Evolutionary conservation across 345 rosid genomes (phyloP).

Genomic region (Turritis glabra): DNA sequence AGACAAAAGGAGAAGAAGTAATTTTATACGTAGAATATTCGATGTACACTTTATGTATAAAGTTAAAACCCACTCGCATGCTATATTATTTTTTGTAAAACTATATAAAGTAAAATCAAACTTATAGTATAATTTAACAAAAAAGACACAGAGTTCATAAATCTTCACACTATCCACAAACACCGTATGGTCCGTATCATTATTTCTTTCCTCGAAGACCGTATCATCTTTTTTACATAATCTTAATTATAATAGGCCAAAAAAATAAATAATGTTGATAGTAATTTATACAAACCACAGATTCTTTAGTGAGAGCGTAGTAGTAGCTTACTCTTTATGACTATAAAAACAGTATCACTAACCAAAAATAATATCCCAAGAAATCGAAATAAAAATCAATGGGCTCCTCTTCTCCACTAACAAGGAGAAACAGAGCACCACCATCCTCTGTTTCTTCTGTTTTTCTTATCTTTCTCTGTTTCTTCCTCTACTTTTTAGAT

Average conservation of each 20-base stretch:
- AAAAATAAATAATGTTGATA: neutral
- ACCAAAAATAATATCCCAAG: slow-evolving; percentile 12
- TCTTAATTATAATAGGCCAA: neutral
- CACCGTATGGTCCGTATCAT: slow-evolving; percentile 35
- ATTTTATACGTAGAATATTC: slow-evolving; percentile 23
- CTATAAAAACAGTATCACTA: slow-evolving; percentile 25
- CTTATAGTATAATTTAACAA: neutral
- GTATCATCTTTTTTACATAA: slow-evolving; percentile 23
- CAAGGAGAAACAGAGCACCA: slow-evolving; percentile 34
- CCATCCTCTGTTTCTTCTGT: slow-evolving; percentile 49
- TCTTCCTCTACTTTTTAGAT: neutral
- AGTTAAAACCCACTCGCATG: slow-evolving; percentile 28
- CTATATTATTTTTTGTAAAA: slow-evolving; percentile 5
- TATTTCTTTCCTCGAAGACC: slow-evolving; percentile 31
- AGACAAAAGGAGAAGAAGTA: slow-evolving; percentile 1
- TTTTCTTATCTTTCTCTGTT: slow-evolving; percentile 33
- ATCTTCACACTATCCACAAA: slow-evolving; percentile 21
- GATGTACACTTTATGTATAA: slow-evolving; percentile 9
- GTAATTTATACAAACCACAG: slow-evolving; percentile 22
- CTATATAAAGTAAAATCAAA: neutral
- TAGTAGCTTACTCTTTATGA: slow-evolving; percentile 2
- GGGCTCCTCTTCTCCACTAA: slow-evolving; percentile 37
- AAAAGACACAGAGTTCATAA: slow-evolving; percentile 4
- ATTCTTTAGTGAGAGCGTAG: slow-evolving; percentile 22
- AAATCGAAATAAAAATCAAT: slow-evolving; percentile 20